Conservation (phyloP, 345 rosid species). For the Xanthoceras sorbifolium region DNA sequence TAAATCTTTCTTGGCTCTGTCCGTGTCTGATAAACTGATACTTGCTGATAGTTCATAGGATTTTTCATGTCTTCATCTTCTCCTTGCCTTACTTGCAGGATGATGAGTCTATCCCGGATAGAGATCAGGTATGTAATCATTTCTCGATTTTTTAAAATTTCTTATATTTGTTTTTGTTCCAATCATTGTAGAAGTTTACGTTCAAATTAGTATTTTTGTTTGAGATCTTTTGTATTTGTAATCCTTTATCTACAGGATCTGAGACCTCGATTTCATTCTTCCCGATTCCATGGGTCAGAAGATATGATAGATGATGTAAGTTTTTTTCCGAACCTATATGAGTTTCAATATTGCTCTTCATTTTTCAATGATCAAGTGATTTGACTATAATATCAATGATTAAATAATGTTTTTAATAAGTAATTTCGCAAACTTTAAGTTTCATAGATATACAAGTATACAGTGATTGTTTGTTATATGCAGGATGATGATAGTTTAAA, state of each 20-base stretch:
- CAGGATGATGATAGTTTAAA: conserved; percentile 84
- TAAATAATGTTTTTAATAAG: neutral
- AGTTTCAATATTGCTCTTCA: neutral
- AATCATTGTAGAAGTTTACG: neutral
- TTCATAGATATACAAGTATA: neutral
- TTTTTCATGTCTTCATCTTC: conserved; percentile 14
- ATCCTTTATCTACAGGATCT: conserved; percentile 63
- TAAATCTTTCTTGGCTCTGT: conserved; percentile 23
- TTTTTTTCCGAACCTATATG: neutral
- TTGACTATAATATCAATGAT: neutral
- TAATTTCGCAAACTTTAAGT: neutral
- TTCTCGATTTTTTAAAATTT: neutral
- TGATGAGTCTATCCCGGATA: conserved; percentile 93
- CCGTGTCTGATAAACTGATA: neutral
- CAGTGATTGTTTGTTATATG: neutral
- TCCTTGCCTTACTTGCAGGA: conserved; percentile 60
- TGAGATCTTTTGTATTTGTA: conserved; percentile 14
- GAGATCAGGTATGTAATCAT: conserved; percentile 76
- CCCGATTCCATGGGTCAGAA: conserved; percentile 85
- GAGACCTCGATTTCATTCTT: conserved; percentile 93
- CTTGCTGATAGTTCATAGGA: neutral
- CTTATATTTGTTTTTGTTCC: neutral
- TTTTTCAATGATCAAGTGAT: neutral
- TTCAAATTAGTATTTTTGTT: neutral
- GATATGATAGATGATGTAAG: conserved; percentile 75